Percentiles rank a stretch among this genome's conserved stretches.
phyloP scores from a whole-genome alignment of 352 stramenopile species.

The Poterioochromonas sp. region DNA sequence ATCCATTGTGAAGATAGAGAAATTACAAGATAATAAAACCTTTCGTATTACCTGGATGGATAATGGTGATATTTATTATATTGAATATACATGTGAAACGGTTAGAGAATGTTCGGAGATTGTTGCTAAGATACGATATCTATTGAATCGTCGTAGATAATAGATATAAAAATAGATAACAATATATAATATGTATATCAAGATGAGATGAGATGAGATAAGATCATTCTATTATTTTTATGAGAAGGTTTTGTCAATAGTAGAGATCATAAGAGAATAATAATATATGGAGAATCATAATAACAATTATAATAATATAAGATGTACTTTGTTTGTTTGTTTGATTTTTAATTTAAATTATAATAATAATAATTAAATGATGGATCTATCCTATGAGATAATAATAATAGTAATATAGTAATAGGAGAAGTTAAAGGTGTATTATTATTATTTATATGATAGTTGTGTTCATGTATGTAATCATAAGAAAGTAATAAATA shows the following conservation, averaged over 20 bases:
- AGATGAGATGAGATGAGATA: background rate
- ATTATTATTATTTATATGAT: background rate
- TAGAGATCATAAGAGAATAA: background rate
- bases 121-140: conserved; percentile 8
- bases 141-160: background rate
- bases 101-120: background rate
- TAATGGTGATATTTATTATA: conserved; percentile 4
- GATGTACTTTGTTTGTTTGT: background rate
- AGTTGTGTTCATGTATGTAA: background rate
- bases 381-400: background rate
- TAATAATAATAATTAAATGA: background rate
- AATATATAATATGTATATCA: background rate
- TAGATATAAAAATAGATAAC: background rate
- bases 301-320: background rate
- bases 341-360: background rate
- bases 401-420: background rate
- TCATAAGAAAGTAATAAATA: background rate
- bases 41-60: conserved; percentile 12
- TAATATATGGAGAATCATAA: background rate
- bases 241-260: no score
- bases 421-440: background rate
- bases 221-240: background rate
- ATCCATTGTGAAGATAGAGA: background rate
- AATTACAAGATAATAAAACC: background rate
- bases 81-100: conserved; percentile 23